These are phyloP conservation scores for Aspergillus sp. DNA, from an alignment of 2,329 filamentous ascomycete genomes.

Conservation along the genomic window DNA sequence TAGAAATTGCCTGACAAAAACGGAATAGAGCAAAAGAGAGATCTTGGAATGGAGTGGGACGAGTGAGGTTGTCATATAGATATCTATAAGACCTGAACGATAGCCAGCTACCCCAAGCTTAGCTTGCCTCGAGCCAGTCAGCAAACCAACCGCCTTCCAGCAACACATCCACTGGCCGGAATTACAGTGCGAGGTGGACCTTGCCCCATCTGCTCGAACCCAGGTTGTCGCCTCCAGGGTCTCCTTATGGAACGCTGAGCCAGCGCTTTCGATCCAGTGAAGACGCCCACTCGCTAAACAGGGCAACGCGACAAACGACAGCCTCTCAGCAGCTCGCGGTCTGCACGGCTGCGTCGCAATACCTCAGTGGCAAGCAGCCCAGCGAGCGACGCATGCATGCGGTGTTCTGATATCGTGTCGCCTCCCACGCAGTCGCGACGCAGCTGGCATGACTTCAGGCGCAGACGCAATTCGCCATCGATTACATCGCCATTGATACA, in stretches of 20 bases:
- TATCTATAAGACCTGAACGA: neutral
- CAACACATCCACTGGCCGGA: slow-evolving; percentile 3
- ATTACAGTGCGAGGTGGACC: slow-evolving; percentile 4
- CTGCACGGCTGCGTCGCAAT: neutral
- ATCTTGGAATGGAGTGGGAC: neutral
- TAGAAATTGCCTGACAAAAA: neutral
- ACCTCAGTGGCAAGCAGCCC: slow-evolving; percentile 2
- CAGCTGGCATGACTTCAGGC: slow-evolving; percentile 1
- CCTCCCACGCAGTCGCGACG: neutral
- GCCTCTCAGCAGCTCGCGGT: neutral
- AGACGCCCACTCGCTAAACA: too few species aligned
- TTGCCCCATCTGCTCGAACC: slow-evolving; percentile 1
- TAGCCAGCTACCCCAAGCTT: neutral
- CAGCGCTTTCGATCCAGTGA: neutral
- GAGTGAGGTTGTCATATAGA: neutral
- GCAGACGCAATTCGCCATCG: neutral
- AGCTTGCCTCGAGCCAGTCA: neutral
- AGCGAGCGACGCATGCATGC: slow-evolving; percentile 1
- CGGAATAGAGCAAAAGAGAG: slow-evolving; percentile 1
- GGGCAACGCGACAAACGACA: neutral
- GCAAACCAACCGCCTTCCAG: neutral
- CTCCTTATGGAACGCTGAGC: neutral
- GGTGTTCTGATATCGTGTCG: neutral
- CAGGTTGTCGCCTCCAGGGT: neutral
- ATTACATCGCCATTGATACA: slow-evolving; percentile 1